Evolutionary conservation across 768 basidiomycete genomes (phyloP).

Genomic region (Xerocomellus amylosporus): DNA sequence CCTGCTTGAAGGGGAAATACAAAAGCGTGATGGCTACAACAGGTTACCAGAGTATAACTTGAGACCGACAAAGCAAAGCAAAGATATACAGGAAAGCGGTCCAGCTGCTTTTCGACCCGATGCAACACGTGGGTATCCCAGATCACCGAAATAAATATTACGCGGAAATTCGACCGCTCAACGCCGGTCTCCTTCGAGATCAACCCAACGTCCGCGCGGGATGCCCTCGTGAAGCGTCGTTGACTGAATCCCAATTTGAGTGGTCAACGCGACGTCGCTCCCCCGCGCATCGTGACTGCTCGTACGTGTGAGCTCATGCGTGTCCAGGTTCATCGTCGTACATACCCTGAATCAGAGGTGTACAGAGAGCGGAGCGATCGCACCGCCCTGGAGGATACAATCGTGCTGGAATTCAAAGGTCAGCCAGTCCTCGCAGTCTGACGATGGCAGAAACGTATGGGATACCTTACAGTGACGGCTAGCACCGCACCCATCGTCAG

Average conservation of each 20-base stretch:
- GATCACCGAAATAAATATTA: not conserved
- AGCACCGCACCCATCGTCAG: not conserved
- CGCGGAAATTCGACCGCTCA: not conserved
- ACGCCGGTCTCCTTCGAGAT: not conserved
- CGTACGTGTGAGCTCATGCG: not conserved
- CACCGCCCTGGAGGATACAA: constrained; percentile 11
- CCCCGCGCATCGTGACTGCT: not conserved
- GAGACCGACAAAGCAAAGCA: too few relatives aligned
- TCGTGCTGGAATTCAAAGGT: constrained; percentile 1
- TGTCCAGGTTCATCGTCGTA: not conserved
- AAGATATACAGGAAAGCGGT: not conserved
- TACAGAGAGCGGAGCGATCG: constrained; percentile 6
- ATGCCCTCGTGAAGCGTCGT: not conserved
- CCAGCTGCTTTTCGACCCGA: not conserved
- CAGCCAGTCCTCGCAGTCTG: not conserved
- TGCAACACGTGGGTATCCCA: not conserved
- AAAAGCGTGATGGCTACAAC: too few relatives aligned
- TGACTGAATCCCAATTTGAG: constrained; percentile 2
- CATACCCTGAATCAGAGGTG: not conserved
- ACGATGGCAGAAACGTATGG: not conserved
- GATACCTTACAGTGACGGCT: constrained; percentile 14
- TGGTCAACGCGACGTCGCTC: constrained; percentile 5
- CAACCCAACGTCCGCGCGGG: not conserved
- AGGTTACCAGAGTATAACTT: too few relatives aligned
- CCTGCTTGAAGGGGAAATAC: too few relatives aligned